Conservation (phyloP, 495 filamentous ascomycete species). For the Hypoxylon intermedium region DNA sequence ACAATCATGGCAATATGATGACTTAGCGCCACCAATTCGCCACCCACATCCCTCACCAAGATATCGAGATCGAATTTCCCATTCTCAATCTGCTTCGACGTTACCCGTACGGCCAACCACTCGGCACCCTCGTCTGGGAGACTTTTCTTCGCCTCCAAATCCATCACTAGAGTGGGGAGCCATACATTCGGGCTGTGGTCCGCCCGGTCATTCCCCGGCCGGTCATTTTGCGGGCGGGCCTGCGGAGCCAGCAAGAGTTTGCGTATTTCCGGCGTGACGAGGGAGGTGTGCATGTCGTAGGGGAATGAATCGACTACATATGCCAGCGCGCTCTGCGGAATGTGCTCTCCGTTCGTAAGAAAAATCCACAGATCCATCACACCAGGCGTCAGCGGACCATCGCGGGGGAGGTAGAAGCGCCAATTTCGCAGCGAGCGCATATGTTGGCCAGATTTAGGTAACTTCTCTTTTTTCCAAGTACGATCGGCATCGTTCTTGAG, state of each 20-base stretch:
- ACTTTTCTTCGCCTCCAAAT: conserved; percentile 69
- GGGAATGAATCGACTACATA: conserved; percentile 64
- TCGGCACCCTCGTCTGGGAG: conserved; percentile 64
- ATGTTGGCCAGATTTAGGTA: conserved; percentile 55
- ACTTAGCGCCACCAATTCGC: conserved; percentile 65
- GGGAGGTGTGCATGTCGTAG: conserved; percentile 37
- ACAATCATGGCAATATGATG: conserved; percentile 68
- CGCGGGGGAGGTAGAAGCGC: conserved; percentile 62
- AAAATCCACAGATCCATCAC: conserved; percentile 73
- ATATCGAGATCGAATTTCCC: conserved; percentile 72
- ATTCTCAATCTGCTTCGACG: conserved; percentile 62
- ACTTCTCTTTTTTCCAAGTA: conserved; percentile 49
- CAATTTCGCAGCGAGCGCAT: conserved; percentile 63
- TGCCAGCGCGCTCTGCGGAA: conserved; percentile 62
- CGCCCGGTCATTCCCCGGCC: background rate
- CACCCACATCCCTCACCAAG: conserved; percentile 61
- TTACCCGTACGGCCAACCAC: conserved; percentile 68
- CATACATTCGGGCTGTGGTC: conserved; percentile 51
- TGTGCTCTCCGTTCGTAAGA: conserved; percentile 56
- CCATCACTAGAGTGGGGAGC: conserved; percentile 79
- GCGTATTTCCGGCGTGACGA: conserved; percentile 20
- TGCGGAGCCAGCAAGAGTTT: background rate
- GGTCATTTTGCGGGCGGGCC: background rate
- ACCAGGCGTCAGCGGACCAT: conserved; percentile 48
- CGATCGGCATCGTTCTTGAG: conserved; percentile 50